These are phyloP conservation scores for Botrytis deweyae DNA, from an alignment of 2,329 filamentous ascomycete species.

Conservation along the genomic window DNA sequence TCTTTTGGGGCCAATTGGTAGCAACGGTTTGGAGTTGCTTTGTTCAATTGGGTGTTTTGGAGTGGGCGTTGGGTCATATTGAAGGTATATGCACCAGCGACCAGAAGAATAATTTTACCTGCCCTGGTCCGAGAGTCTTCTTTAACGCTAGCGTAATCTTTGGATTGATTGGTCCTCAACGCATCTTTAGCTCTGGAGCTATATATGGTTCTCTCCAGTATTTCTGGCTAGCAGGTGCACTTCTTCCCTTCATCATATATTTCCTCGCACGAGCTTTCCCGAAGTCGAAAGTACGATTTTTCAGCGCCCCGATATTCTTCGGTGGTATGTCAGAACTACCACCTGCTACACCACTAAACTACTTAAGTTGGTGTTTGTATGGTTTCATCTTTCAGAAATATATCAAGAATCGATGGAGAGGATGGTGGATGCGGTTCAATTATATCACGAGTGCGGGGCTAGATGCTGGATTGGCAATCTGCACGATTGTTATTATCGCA, in stretches of 20 bases:
- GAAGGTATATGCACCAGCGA: slow-evolving; percentile 57
- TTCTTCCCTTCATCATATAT: slow-evolving; percentile 61
- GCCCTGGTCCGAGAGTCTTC: slow-evolving; percentile 47
- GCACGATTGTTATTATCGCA: slow-evolving; percentile 69
- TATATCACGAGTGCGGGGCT: slow-evolving; percentile 71
- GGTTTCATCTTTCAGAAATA: slow-evolving; percentile 68
- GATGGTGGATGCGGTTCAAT: slow-evolving; percentile 79
- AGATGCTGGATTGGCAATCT: slow-evolving; percentile 66
- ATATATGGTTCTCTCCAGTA: slow-evolving; percentile 65
- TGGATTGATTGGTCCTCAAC: slow-evolving; percentile 69
- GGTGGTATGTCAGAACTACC: slow-evolving; percentile 42
- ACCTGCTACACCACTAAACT: slow-evolving; percentile 68
- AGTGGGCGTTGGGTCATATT: slow-evolving; percentile 61
- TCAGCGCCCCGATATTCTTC: slow-evolving; percentile 24
- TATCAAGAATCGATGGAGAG: slow-evolving; percentile 62
- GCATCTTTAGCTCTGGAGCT: slow-evolving; percentile 43
- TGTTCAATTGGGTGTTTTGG: slow-evolving; percentile 64
- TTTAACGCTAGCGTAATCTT: slow-evolving; percentile 71
- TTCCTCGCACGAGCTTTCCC: slow-evolving; percentile 55
- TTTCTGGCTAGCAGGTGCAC: slow-evolving; percentile 68
- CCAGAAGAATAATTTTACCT: slow-evolving; percentile 49
- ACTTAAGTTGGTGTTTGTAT: slow-evolving; percentile 65
- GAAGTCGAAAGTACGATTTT: slow-evolving; percentile 54
- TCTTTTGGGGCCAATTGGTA: slow-evolving; percentile 65
- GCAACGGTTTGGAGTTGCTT: slow-evolving; percentile 66